phyloP scores from a whole-genome alignment of 305 asterid species.

The Fraxinus dipetala region DNA sequence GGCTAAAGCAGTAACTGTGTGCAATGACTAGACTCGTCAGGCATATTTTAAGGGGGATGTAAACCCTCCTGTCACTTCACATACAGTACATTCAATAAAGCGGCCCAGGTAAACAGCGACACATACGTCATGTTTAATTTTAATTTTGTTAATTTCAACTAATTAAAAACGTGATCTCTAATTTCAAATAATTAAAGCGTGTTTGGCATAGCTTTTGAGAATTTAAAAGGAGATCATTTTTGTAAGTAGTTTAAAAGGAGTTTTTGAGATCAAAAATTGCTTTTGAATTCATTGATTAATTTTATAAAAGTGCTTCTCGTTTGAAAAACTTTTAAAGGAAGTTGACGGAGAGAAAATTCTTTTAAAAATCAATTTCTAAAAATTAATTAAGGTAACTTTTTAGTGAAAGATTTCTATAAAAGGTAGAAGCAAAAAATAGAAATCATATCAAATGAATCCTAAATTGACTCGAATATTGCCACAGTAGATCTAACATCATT shows the following conservation, averaged over 20 bases:
- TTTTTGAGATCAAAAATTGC: too few species aligned
- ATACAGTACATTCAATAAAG: neutral
- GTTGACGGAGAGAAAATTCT: neutral
- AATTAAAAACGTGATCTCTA: neutral
- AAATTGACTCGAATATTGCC: neutral
- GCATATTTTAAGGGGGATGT: neutral
- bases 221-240: neutral
- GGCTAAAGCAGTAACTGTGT: neutral
- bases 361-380: neutral
- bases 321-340: neutral
- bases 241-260: neutral
- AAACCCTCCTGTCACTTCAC: neutral
- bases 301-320: neutral
- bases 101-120: neutral
- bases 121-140: neutral
- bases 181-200: neutral
- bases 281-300: neutral
- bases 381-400: neutral
- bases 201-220: neutral
- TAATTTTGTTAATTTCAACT: neutral
- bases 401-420: neutral
- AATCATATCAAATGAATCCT: neutral
- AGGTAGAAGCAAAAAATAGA: neutral
- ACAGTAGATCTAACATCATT: neutral
- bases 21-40: conserved; percentile 17